phyloP scores from a whole-genome alignment of 257 asterid genomes.

The Solanum etuberosum region DNA sequence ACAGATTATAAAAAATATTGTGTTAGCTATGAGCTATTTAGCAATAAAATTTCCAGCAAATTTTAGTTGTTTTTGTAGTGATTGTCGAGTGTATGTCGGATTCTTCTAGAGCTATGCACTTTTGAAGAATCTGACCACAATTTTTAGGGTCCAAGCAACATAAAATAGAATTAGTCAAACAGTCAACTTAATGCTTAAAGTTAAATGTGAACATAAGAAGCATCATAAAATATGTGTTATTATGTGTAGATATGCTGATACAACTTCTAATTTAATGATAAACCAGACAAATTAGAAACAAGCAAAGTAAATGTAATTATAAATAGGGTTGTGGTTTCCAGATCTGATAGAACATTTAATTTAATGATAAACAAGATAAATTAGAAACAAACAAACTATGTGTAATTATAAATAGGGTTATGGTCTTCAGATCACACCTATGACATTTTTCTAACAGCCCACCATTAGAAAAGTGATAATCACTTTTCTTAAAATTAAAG shows the following conservation, averaged over 20 bases:
- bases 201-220: background rate
- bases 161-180: background rate
- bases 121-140: no score
- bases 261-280: background rate
- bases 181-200: background rate
- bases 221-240: background rate
- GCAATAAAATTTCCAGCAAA: no score
- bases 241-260: background rate
- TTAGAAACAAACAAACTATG: background rate
- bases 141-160: no score
- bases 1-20: no score
- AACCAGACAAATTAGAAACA: background rate
- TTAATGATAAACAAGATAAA: background rate
- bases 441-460: no score
- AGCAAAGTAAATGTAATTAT: background rate
- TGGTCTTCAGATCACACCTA: no score
- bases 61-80: background rate
- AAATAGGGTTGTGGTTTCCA: no score
- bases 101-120: no score
- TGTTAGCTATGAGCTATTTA: no score
- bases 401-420: background rate
- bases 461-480: no score
- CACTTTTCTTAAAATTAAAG: background rate
- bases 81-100: background rate
- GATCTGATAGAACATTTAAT: background rate